A percentile compares a stretch with the other conserved stretches of the same genome.
Conservation (phyloP, 2,329 filamentous ascomycete genomes). For the Meredithiella fracta region DNA sequence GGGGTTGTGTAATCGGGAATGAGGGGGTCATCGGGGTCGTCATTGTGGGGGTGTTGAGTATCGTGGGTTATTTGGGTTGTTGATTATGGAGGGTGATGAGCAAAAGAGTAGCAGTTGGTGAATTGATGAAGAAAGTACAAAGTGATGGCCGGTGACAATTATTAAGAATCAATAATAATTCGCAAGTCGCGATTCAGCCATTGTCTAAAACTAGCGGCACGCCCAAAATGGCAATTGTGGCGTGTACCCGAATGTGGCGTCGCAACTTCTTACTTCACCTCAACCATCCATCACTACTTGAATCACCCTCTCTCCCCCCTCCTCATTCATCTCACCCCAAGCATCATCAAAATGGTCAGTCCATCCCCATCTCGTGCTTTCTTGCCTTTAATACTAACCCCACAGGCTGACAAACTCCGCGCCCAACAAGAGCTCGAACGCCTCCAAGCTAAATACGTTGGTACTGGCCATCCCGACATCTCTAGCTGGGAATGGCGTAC, state of each 20-base stretch:
- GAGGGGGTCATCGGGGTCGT: constrained; percentile 6
- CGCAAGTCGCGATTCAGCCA: not conserved
- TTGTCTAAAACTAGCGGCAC: too few species aligned
- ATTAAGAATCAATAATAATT: not conserved
- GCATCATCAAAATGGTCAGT: not conserved
- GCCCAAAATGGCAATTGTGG: not conserved
- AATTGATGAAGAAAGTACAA: too few species aligned
- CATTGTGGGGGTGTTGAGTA: not conserved
- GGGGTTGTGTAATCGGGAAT: constrained; percentile 14
- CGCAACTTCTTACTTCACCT: not conserved
- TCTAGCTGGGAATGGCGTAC: constrained; percentile 95
- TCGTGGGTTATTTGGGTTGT: not conserved
- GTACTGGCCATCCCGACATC: constrained; percentile 90
- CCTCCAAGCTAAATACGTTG: constrained; percentile 87
- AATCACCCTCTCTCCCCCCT: too few species aligned
- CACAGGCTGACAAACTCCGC: constrained; percentile 86
- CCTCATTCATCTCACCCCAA: not conserved
- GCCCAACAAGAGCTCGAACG: constrained; percentile 95
- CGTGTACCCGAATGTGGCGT: not conserved
- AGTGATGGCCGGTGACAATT: not conserved
- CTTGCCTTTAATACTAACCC: not conserved
- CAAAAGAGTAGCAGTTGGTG: too few species aligned
- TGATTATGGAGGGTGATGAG: not conserved
- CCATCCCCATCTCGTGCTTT: not conserved
- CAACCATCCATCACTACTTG: not conserved